These are phyloP conservation scores for Myxozyma vanderwaltii DNA, from an alignment of 805 yeast species.

Conservation along the genomic window DNA sequence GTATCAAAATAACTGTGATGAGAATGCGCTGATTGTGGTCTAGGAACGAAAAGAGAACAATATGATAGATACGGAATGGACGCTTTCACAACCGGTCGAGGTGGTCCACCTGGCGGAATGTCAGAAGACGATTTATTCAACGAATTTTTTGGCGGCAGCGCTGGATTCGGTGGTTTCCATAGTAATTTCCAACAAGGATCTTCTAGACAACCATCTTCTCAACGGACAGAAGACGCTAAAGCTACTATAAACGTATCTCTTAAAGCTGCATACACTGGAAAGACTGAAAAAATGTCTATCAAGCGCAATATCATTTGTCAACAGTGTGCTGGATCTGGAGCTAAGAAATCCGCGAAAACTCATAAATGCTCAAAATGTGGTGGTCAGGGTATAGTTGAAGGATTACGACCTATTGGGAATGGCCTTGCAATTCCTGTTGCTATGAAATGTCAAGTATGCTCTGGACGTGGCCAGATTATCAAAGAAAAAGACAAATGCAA, in stretches of 20 bases:
- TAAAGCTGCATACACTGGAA: slow-evolving; percentile 79
- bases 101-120: slow-evolving; percentile 46
- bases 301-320: slow-evolving; percentile 73
- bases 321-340: slow-evolving; percentile 62
- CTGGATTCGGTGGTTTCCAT: slow-evolving; percentile 33
- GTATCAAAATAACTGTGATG: neutral
- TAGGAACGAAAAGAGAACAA: slow-evolving; percentile 37
- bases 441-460: slow-evolving; percentile 66
- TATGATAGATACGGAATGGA: slow-evolving; percentile 45
- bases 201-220: slow-evolving; percentile 30
- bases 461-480: slow-evolving; percentile 65
- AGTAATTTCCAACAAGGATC: slow-evolving; percentile 33
- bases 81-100: slow-evolving; percentile 41
- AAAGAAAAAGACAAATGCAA: slow-evolving; percentile 74
- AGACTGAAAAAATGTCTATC: slow-evolving; percentile 70
- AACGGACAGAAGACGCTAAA: slow-evolving; percentile 67
- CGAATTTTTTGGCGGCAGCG: slow-evolving; percentile 50
- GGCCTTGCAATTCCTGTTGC: slow-evolving; percentile 70
- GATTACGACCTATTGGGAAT: slow-evolving; percentile 66
- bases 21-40: neutral
- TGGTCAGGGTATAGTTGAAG: slow-evolving; percentile 67
- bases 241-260: slow-evolving; percentile 64
- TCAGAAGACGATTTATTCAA: slow-evolving; percentile 64
- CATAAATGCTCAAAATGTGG: slow-evolving; percentile 66
- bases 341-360: slow-evolving; percentile 58